Conservation (phyloP, 2,329 filamentous ascomycete genomes). For the Colletotrichum theobromicola region DNA sequence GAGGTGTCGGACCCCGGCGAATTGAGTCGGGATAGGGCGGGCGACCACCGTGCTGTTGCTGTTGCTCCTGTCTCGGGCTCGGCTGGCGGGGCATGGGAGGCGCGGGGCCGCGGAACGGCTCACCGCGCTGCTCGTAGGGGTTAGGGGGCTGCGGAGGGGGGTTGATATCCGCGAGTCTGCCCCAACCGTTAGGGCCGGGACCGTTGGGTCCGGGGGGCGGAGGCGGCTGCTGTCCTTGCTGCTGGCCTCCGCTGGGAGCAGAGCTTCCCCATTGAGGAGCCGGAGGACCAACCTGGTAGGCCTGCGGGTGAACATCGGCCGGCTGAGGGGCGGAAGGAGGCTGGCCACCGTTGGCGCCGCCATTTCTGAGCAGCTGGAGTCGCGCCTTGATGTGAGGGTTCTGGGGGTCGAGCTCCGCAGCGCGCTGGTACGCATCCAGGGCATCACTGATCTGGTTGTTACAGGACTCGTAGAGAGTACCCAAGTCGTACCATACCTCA, state of each 20-base stretch:
- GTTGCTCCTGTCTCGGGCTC: constrained; percentile 77
- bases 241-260: constrained; percentile 57
- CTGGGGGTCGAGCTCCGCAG: constrained; percentile 88
- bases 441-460: constrained; percentile 99
- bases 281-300: constrained; percentile 87
- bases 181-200: constrained; percentile 61
- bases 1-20: constrained; percentile 60
- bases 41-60: constrained; percentile 29
- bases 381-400: constrained; percentile 98
- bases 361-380: constrained; percentile 85
- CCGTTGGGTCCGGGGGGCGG: constrained; percentile 66
- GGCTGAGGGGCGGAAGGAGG: constrained; percentile 84
- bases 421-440: constrained; percentile 92
- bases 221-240: constrained; percentile 37
- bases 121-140: constrained; percentile 78
- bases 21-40: constrained; percentile 32
- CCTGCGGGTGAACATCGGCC: constrained; percentile 94
- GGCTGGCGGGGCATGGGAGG: constrained; percentile 73
- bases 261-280: constrained; percentile 90
- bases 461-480: constrained; percentile 97
- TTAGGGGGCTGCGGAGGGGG: constrained; percentile 77
- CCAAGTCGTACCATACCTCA: constrained; percentile 98
- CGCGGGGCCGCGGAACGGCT: constrained; percentile 71
- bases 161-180: constrained; percentile 80
- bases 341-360: constrained; percentile 74